Base-by-base conservation (phyloP, 257 asterid genomes). In the Nicotiana tomentosiformis region DNA sequence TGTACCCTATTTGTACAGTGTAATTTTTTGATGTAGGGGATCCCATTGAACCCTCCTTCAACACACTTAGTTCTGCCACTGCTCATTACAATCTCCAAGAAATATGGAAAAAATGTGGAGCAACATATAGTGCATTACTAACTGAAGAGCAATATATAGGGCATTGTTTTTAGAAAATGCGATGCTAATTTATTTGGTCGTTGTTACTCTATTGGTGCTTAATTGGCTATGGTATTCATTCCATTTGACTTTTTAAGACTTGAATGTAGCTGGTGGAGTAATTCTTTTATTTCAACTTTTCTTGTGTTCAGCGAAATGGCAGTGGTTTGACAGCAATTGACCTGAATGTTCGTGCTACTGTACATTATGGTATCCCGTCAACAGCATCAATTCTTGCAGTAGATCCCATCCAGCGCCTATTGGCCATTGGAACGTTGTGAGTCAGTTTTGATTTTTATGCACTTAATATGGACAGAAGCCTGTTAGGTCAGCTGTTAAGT, bases 341-440 rank as follows among this genome's bases (percentile, higher is more conserved):
- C 81, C 62, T 95, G 88, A 90, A 88, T 85, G 64, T 93, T 72
- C 92, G 91, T 82, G 80, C 90, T 81, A 84, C 87, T 86, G 90
- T 92, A 81, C 98, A 95, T 86, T 93, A 95, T 85, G 98, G 98
- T 64, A 83, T 95, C 77, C 98, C 97, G 10, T 89, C 93, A 37
- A 91, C 97, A 33, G 93, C 98, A 32, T 93, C 97, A 81, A 86
- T 95, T 82, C 95, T 95, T 57, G 95, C 97, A 86, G 91, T 92
- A 86, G 98, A 95, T 90, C 93, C 93, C 57, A 88, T 93, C 85
- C 98, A 95, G 86, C 91, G 94, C 76, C 89, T 95, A 32, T 89
- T 95, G 87, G 98, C 97, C 26, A 82, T 93, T 82, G 98, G 94
- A 64, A 91, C 98, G 81, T 88, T 90, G 98, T 95, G 81, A 89